Evolutionary conservation across 306 rosid species (phyloP), one percentile per base, ranked within the genome.

Genomic region (Prunus davidiana): DNA sequence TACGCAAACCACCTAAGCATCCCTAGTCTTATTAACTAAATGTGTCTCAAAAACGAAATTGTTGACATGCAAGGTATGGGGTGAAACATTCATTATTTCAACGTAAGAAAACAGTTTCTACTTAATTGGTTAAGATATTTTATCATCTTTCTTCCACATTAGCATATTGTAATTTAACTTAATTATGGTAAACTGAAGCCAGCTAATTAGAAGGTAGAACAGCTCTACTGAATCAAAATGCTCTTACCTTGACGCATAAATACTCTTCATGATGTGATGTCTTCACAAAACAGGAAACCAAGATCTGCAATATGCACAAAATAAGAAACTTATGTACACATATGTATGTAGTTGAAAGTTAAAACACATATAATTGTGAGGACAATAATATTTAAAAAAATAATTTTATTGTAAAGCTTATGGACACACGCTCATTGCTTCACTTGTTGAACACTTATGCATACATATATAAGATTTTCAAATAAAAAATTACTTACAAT

Each of bases 251-350:
- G 41, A 94, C 97, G 68, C 97, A 83, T 22, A 91, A 87, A 84
- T 94, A 94, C 83, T 91, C 98, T 86, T 91, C 97, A 71, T 74
- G 77, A 86, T 89, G 98, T 14, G 98, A 91, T 72, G 98, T 91
- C 91, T 91, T 92, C 78, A 95, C 97, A 62, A 95, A 94, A 82
- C 98, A 94, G 46, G 98, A 91, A 79, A 94, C 75, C 84, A 94
- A 82, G 69, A 94, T 89, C 98, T 95, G 91, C 54, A 77, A 78
- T 51, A 78, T 61, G 60, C 55, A 81, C 24, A 66, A 70, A 25
- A 79, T 75, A 78, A 67, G 76, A 4, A 6, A 52, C 22, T 13
- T 18, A 52, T 52, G n/a, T 6, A 25, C 14, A 13, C 64, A 24
- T 25, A 60, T 55, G 24, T n/a, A 56, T 56, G 3, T 25, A 12